These are phyloP conservation scores for Claviceps humidiphila DNA, from an alignment of 2,329 filamentous ascomycete species.

Conservation along the genomic window DNA sequence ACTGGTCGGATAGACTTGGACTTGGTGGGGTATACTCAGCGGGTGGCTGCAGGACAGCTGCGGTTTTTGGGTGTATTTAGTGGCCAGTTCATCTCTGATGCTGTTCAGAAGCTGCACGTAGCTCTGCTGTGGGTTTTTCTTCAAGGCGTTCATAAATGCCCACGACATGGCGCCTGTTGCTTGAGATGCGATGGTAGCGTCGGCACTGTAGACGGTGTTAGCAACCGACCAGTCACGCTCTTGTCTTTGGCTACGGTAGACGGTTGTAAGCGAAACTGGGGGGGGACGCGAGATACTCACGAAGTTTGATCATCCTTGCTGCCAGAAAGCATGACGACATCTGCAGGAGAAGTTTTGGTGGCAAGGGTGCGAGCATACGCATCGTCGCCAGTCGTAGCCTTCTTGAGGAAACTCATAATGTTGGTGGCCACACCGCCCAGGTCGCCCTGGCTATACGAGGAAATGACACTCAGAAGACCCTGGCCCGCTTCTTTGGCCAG, in stretches of 20 bases:
- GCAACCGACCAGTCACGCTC: neutral
- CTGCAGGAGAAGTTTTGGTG: conserved; percentile 88
- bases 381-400: conserved; percentile 70
- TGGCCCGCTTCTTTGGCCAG: conserved; percentile 55
- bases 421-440: conserved; percentile 69
- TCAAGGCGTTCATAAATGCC: conserved; percentile 85
- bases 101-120: conserved; percentile 95
- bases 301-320: conserved; percentile 95
- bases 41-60: conserved; percentile 96
- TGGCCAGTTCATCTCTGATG: conserved; percentile 80
- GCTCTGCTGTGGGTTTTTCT: conserved; percentile 95
- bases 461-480: conserved; percentile 46
- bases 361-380: conserved; percentile 65
- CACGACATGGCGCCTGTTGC: conserved; percentile 97
- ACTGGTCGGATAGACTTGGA: conserved; percentile 5
- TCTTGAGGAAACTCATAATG: conserved; percentile 77
- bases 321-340: conserved; percentile 95
- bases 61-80: conserved; percentile 86
- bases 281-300: conserved; percentile 37
- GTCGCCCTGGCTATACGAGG: conserved; percentile 55
- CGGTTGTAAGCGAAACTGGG: neutral
- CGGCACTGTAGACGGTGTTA: conserved; percentile 45
- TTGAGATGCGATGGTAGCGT: conserved; percentile 80
- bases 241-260: neutral
- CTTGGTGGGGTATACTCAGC: conserved; percentile 51